Evolutionary conservation across 805 yeast species (phyloP), one percentile per base, ranked within the genome.

Genomic region (Starmerella stigmatis): DNA sequence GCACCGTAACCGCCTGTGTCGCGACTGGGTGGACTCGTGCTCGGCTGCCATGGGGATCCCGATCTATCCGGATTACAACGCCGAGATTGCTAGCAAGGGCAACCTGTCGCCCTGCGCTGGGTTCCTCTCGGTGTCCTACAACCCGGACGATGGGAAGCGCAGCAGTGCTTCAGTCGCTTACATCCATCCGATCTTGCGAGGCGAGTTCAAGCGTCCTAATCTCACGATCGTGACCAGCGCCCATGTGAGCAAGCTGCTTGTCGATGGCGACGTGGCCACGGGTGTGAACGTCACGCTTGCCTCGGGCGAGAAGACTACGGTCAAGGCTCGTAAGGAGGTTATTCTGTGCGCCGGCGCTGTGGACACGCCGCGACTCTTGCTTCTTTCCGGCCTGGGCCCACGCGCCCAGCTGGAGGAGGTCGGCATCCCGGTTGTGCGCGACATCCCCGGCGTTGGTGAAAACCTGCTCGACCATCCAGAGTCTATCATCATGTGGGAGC

Each of bases 321-420:
- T 46, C 48, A 55, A 52, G 33, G 60, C 64, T 20, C 49, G 48
- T 27, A 51, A 56, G 17, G 64, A 60, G 43, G 58, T 58, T 20
- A 53, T 60, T 37, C 41, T 60, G 17, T 54, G 59, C 19, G 56
- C 59, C 39, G 64, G 64, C 37, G 63, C 60, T 6, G 56, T 60
- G 42, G 64, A 61, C 31, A 56, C 60, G 43, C 64, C 64, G 28
- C 57, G 59, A 35, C 56, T 61, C 33, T 52, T 61, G 52, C 51
- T 61, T 59, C 63, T 58, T 35, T 58, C 62, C 26, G 64, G 64
- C 26, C 37, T 61, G 21, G 64, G 64, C 20, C 64, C 64, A 15
- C 51, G 45, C 46, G 45, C 50, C 44, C 60, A 61, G 48, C 53
- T 61, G 26, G 55, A 54, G 36, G 51, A 41, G 23, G 57, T 56